These are phyloP conservation scores for Suhomyces emberorum DNA, from an alignment of 805 yeast genomes.

Conservation along the genomic window DNA sequence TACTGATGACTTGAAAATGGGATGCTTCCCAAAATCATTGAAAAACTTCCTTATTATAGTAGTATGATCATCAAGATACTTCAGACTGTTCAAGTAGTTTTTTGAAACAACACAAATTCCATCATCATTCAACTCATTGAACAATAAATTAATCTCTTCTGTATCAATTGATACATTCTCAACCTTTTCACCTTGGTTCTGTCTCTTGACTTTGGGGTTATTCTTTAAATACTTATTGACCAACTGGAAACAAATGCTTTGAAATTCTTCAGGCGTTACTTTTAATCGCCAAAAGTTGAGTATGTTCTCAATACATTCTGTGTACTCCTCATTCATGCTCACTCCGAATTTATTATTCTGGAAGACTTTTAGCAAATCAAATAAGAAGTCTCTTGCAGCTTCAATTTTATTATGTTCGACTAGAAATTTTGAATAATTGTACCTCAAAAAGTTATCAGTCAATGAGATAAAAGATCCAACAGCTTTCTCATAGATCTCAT, in stretches of 20 bases:
- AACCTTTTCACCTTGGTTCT: not conserved
- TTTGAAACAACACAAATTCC: slow-evolving; percentile 38
- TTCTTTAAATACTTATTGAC: slow-evolving; percentile 16
- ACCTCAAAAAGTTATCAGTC: slow-evolving; percentile 21
- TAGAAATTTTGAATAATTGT: slow-evolving; percentile 24
- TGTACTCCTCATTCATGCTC: slow-evolving; percentile 19
- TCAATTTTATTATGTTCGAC: slow-evolving; percentile 15
- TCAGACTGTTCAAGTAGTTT: slow-evolving; percentile 27
- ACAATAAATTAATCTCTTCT: slow-evolving; percentile 1
- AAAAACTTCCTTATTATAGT: slow-evolving; percentile 23
- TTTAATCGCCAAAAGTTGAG: slow-evolving; percentile 9
- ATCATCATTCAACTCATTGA: slow-evolving; percentile 36
- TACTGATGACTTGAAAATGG: slow-evolving; percentile 36
- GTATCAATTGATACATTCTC: not conserved
- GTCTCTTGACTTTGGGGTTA: slow-evolving; percentile 1
- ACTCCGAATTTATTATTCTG: slow-evolving; percentile 14
- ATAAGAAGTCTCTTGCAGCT: slow-evolving; percentile 23
- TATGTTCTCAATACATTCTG: slow-evolving; percentile 12
- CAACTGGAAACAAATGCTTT: slow-evolving; percentile 8
- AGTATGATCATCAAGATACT: not conserved
- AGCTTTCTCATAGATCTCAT: slow-evolving; percentile 52
- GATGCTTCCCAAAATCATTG: slow-evolving; percentile 24
- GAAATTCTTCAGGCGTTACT: not conserved
- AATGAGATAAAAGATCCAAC: slow-evolving; percentile 37
- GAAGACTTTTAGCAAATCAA: slow-evolving; percentile 23